These are phyloP conservation scores for Naumovozyma baii DNA, from an alignment of 805 yeast genomes.

Conservation along the genomic window DNA sequence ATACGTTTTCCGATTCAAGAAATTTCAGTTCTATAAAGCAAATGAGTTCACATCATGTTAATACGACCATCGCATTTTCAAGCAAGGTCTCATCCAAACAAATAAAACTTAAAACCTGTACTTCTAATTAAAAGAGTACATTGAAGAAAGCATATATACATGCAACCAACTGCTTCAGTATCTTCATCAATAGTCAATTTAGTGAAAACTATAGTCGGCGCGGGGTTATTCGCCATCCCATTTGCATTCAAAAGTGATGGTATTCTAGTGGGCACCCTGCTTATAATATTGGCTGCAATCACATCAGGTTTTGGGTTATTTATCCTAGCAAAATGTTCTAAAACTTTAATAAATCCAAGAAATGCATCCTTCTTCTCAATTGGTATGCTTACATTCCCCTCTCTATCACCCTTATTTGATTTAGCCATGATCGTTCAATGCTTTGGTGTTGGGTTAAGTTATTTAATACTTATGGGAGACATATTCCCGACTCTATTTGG, in stretches of 20 bases:
- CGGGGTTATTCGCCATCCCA: conserved; percentile 67
- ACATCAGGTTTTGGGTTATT: conserved; percentile 62
- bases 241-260: conserved; percentile 63
- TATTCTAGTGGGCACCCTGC: conserved; percentile 42
- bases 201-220: conserved; percentile 70
- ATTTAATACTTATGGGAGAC: conserved; percentile 68
- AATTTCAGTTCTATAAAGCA: neutral
- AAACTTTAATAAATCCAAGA: conserved; percentile 44
- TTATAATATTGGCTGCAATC: conserved; percentile 52
- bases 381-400: conserved; percentile 64
- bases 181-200: conserved; percentile 56
- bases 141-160: conserved; percentile 2
- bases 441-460: conserved; percentile 67
- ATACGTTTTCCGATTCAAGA: too few species aligned
- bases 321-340: conserved; percentile 50
- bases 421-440: conserved; percentile 67
- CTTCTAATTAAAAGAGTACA: too few species aligned
- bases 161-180: conserved; percentile 37
- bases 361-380: conserved; percentile 61
- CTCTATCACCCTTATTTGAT: conserved; percentile 61
- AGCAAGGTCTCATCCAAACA: neutral
- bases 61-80: too few species aligned
- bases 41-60: too few species aligned
- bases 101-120: too few species aligned
- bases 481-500: conserved; percentile 57